Evolutionary conservation across 768 basidiomycete species (phyloP), one percentile per base, ranked within the genome.

Genomic region (Russula vinacea): DNA sequence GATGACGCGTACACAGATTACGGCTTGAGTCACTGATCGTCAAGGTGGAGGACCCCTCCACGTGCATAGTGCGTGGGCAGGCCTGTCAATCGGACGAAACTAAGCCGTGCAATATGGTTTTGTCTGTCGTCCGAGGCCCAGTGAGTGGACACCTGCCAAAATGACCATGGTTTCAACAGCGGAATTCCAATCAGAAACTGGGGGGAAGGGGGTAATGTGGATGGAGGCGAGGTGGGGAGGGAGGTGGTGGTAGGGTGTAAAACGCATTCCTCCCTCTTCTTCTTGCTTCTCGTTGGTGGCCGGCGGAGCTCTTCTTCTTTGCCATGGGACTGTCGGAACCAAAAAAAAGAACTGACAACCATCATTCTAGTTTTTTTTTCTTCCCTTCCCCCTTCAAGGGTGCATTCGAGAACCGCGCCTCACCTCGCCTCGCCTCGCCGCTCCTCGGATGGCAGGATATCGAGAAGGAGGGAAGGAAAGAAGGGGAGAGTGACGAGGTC

Each of bases 31-130:
- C 47, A 40, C 16, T 57, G 50, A n/a, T 22, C 8, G 17, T 33
- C 17, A 3, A 32, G 32, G 29, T 29, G 16, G 51, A 32, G 29
- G 6, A 52, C 9, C 22, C 29, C 14, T 7, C 50, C 59, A 60
- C 26, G 50, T 44, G 59, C 29, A 33, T 22, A 17, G 54, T 55
- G 37, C 37, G 24, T 55, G 54, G 54, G 14, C 50, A 45, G 19
- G 9, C 19, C 9, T 49, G 29, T n/a, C n/a, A 53, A 33, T 29
- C 29, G 29, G 44, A 19, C 19, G n/a, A 44, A 19, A n/a, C 19
- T 19, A 44, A 54, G 53, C 32, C 32, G 33, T 56, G 33, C n/a
- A 35, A 57, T 51, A n/a, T 5, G 3, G 58, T 5, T 10, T 19
- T 17, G 42, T 29, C 40, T 19, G 22, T 35, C 11, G 16, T 26